Base-by-base conservation (phyloP, 2,329 filamentous ascomycete genomes). In the Pseudocercospora crystallina region DNA sequence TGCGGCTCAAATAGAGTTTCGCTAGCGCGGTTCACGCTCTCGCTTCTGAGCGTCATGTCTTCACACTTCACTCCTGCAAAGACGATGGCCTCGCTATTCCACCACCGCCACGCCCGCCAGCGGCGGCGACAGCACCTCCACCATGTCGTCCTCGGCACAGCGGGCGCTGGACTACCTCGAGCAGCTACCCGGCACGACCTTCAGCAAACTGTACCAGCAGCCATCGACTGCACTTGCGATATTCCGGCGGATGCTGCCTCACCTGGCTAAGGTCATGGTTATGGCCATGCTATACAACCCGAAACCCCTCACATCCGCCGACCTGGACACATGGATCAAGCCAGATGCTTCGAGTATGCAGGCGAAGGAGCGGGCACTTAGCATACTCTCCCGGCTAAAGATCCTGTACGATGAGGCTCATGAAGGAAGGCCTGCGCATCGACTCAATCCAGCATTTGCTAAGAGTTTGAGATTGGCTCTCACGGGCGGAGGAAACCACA, bases 241-340 rank as follows among this genome's bases (percentile, higher is more conserved):
- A 65, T 97, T 97, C 71, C 84, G 94, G 61, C 91, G 94, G 74
- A 96, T 99, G 90, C 81, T 99, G 51, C 90, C 94, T 51, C 88
- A 95, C 66, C 75, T 97, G 55, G 90, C 94, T 62, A 97, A 99
- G 79, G 90, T 85, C 12, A 87, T 99, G 65, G 92, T 99, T 54
- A 96, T 96, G 86, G 88, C 89, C 34, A 84, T 99, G 65, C 83
- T 99, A 3, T 99, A 96, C 74, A 87, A 95, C 76, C 88, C 89
- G 35, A 79, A 81, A 9, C 89, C 94, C 0, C 82, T 97, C 57
- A 81, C 83, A 2, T 80, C 89, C n/a, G 76, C 82, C 56, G 87
- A 95, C 64, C 80, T 99, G 53, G 90, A 97, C 61, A 75, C 82
- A 36, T 96, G 92, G 90, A 85, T 96, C 43, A 87, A 86, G 60